phyloP scores from a whole-genome alignment of 768 basidiomycete species.

The Lenzites betulinus region DNA sequence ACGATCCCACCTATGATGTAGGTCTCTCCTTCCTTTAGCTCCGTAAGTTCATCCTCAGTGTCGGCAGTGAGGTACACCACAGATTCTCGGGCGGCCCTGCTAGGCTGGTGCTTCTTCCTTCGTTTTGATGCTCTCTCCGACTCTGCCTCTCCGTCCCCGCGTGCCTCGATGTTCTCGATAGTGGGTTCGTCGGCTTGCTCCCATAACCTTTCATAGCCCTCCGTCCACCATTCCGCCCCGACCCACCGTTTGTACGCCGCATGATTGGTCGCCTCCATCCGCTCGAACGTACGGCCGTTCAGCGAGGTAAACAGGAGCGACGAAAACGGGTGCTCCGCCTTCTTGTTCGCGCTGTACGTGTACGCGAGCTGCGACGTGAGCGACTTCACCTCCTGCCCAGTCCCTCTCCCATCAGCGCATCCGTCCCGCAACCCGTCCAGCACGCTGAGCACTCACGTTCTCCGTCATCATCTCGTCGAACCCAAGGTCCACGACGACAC shows the following conservation, averaged over 20 bases:
- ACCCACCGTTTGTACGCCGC: constrained; percentile 80
- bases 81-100: constrained; percentile 35
- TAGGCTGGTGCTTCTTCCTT: constrained; percentile 3
- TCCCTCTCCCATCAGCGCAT: not conserved
- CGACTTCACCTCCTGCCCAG: constrained; percentile 80
- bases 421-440: not conserved
- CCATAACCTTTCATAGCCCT: constrained; percentile 76
- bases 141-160: constrained; percentile 4
- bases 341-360: constrained; percentile 86
- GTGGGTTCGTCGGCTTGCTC: constrained; percentile 17
- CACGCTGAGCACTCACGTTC: constrained; percentile 72
- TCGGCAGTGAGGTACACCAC: constrained; percentile 96
- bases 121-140: not conserved
- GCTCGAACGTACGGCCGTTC: constrained; percentile 63
- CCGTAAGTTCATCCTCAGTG: constrained; percentile 80
- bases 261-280: constrained; percentile 65
- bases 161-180: not conserved
- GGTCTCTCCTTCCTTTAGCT: constrained; percentile 79
- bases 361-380: constrained; percentile 90
- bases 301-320: constrained; percentile 80
- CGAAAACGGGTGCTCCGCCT: constrained; percentile 67
- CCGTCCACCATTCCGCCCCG: constrained; percentile 81
- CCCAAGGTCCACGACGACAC: constrained; percentile 81
- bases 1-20: constrained; percentile 96
- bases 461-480: constrained; percentile 95